A percentile compares a stretch with the other conserved stretches of the same genome.
Evolutionary conservation across 2,329 filamentous ascomycete genomes (phyloP).

Genomic region (Cryphonectria radicalis): DNA sequence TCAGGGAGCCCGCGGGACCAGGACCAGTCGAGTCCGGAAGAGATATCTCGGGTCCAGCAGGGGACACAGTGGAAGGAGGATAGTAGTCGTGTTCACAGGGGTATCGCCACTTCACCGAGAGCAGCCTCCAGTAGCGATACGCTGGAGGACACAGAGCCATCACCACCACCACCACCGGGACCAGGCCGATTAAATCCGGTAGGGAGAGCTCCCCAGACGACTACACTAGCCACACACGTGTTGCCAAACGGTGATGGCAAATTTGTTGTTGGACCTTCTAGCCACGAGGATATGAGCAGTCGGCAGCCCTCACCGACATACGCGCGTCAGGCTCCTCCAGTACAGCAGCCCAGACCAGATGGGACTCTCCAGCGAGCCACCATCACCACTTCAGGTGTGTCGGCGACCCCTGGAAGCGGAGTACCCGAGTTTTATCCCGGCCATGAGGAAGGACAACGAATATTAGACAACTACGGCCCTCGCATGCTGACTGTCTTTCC

Average conservation of each 20-base stretch:
- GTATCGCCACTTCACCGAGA: neutral
- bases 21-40: neutral
- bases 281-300: neutral
- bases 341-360: neutral
- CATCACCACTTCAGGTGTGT: neutral
- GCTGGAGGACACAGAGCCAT: neutral
- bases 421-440: conserved; percentile 4
- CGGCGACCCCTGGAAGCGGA: neutral
- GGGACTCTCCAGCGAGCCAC: neutral
- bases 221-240: neutral
- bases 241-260: neutral
- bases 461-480: conserved; percentile 44
- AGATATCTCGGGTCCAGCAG: neutral
- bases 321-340: neutral
- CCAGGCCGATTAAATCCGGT: neutral
- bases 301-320: neutral
- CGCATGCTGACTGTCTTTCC: conserved; percentile 46
- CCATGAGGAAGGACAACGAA: conserved; percentile 43
- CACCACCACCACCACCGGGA: neutral
- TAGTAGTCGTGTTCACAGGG: neutral
- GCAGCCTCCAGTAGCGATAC: neutral
- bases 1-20: neutral
- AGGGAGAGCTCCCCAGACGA: neutral
- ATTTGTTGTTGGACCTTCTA: neutral
- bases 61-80: neutral